A percentile compares a stretch with the other conserved stretches of the same genome.
Conservation (phyloP, 768 basidiomycete genomes). For the Trametopsis cervina region DNA sequence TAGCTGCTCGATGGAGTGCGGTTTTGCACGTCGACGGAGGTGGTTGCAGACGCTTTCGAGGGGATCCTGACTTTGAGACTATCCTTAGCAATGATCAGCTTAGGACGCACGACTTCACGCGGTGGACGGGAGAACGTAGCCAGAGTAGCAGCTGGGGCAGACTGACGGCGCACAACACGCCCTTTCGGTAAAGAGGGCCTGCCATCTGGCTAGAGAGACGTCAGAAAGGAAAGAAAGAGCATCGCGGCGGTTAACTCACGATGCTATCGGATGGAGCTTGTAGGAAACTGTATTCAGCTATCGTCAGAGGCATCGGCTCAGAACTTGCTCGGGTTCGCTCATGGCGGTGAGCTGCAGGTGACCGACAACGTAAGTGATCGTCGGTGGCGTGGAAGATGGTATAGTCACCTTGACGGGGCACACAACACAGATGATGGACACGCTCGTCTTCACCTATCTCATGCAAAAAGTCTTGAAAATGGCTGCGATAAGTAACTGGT, state of each 20-base stretch:
- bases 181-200: constrained; percentile 1
- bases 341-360: not conserved
- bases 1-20: constrained; percentile 13
- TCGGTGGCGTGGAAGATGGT: not conserved
- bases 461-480: constrained; percentile 14
- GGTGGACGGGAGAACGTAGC: not conserved
- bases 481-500: constrained; percentile 1
- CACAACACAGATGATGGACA: constrained; percentile 8
- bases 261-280: not conserved
- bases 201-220: constrained; percentile 5
- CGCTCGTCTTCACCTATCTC: constrained; percentile 12
- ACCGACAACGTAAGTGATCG: not conserved
- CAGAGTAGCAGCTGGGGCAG: not conserved
- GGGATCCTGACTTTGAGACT: too few relatives aligned
- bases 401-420: constrained; percentile 10
- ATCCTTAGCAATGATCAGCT: not conserved
- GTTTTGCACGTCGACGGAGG: constrained; percentile 14
- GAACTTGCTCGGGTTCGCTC: constrained; percentile 6
- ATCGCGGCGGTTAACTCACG: not conserved
- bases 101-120: not conserved
- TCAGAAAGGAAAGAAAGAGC: not conserved
- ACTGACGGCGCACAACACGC: not conserved
- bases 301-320: not conserved
- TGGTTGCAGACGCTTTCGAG: constrained; percentile 16
- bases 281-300: not conserved